A percentile compares a stretch with the other conserved stretches of the same genome.
phyloP scores from a whole-genome alignment of 164 flowering plant species.

The Berberis thunbergii region DNA sequence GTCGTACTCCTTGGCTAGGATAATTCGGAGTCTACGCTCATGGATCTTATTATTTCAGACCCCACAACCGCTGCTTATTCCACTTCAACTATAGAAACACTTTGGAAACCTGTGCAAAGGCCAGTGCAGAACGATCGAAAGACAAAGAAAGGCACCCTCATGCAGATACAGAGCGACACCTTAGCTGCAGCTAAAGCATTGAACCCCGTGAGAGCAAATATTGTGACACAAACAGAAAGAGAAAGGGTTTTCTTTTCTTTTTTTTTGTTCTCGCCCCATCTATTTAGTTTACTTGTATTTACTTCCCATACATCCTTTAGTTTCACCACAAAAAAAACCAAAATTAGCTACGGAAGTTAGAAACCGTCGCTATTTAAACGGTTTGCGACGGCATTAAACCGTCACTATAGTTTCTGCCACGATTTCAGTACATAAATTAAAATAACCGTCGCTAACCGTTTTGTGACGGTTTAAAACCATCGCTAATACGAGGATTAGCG shows the following conservation, averaged over 20 bases:
- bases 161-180: slow-evolving; percentile 96
- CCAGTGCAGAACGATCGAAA: slow-evolving; percentile 41
- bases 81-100: slow-evolving; percentile 21
- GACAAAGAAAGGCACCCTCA: slow-evolving; percentile 48
- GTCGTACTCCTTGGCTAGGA: slow-evolving; percentile 29
- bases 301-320: too few species aligned
- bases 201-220: slow-evolving; percentile 57
- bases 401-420: too few species aligned
- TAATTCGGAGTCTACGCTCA: slow-evolving; percentile 77
- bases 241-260: slow-evolving; percentile 24
- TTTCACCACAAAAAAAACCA: too few species aligned
- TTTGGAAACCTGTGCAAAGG: slow-evolving; percentile 30
- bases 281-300: not conserved
- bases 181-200: slow-evolving; percentile 84
- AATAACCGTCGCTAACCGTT: too few species aligned
- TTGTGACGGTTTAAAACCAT: too few species aligned
- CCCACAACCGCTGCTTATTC: slow-evolving; percentile 41
- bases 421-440: too few species aligned
- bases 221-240: slow-evolving; percentile 65
- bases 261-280: not conserved
- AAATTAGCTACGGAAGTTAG: too few species aligned
- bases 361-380: too few species aligned
- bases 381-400: too few species aligned
- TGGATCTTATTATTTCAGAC: slow-evolving; percentile 96
- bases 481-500: too few species aligned